These are phyloP conservation scores for Smallanthus sonchifolius DNA, from an alignment of 129 eudicot species.

Conservation along the genomic window DNA sequence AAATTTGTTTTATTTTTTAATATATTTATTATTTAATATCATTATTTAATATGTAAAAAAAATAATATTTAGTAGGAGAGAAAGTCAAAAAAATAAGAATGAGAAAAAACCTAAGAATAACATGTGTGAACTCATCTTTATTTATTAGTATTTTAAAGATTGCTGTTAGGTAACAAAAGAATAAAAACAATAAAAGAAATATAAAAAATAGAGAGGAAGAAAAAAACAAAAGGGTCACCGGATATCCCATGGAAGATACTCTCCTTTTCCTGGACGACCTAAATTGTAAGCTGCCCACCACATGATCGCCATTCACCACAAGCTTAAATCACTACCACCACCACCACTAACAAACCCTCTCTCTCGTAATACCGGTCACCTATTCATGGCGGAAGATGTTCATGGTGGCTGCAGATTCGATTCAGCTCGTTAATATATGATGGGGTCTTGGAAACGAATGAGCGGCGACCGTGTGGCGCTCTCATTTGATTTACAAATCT, in stretches of 20 bases:
- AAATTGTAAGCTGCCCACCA: slow-evolving; percentile 14
- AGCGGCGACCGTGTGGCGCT: background rate
- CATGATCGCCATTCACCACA: slow-evolving; percentile 14
- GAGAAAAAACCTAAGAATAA: too few species aligned
- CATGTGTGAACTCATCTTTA: too few species aligned
- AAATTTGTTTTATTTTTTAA: too few species aligned
- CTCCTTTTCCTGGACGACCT: slow-evolving; percentile 24
- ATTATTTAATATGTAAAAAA: too few species aligned
- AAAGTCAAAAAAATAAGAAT: too few species aligned
- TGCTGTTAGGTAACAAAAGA: background rate
- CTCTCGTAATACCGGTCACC: background rate
- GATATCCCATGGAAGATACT: slow-evolving; percentile 39
- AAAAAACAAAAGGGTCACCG: slow-evolving; percentile 6
- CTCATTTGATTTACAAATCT: background rate
- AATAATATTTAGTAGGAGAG: too few species aligned
- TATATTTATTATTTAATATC: too few species aligned
- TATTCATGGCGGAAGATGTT: slow-evolving; percentile 14
- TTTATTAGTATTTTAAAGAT: too few species aligned
- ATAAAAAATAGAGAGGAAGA: background rate
- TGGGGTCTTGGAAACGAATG: background rate
- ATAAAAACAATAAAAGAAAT: background rate
- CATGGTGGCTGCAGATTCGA: slow-evolving; percentile 5
- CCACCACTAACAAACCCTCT: slow-evolving; percentile 22
- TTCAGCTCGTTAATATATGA: slow-evolving; percentile 17
- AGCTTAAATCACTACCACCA: slow-evolving; percentile 12